Percentiles rank a stretch among this genome's conserved stretches.
Evolutionary conservation across 2,329 filamentous ascomycete genomes (phyloP).

Genomic region (Fusarium sp.): DNA sequence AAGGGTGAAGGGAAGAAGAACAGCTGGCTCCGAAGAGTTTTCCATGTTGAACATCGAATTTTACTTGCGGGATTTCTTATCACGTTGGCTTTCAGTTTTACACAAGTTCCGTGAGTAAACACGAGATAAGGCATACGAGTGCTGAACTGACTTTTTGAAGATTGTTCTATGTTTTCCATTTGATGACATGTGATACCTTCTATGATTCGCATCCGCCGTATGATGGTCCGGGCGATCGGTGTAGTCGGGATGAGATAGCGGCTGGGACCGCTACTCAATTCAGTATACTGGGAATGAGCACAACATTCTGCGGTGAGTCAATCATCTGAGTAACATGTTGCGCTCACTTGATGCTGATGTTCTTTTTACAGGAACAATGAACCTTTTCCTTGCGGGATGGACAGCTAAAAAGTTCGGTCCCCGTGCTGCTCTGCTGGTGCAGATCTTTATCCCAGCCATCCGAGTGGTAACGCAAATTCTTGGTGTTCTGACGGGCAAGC

Average conservation of each 20-base stretch:
- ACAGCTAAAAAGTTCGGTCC: conserved; percentile 74
- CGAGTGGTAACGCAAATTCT: conserved; percentile 72
- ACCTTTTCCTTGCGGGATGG: conserved; percentile 73
- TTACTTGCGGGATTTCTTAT: conserved; percentile 70
- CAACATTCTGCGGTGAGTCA: conserved; percentile 69
- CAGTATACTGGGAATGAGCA: conserved; percentile 73
- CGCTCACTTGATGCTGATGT: neutral
- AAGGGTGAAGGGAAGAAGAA: conserved; percentile 13
- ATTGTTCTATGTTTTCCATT: conserved; percentile 72
- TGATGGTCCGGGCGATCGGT: conserved; percentile 62
- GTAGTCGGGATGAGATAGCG: conserved; percentile 70
- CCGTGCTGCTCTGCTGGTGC: conserved; percentile 69
- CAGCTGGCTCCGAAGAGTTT: conserved; percentile 33
- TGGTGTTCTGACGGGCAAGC: conserved; percentile 71
- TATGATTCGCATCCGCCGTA: conserved; percentile 68
- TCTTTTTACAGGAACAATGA: conserved; percentile 28
- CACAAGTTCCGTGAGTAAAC: conserved; percentile 59
- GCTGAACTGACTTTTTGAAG: conserved; percentile 45
- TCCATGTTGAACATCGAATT: conserved; percentile 58
- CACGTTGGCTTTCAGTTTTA: conserved; percentile 62
- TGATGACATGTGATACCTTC: conserved; percentile 78
- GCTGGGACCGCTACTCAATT: conserved; percentile 72
- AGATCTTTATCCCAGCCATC: conserved; percentile 72
- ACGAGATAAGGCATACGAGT: no score
- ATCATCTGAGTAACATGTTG: fast-evolving